Percentiles rank a stretch among this genome's conserved stretches.
phyloP scores from a whole-genome alignment of 2,329 filamentous ascomycete genomes.

The Fusarium sp. region DNA sequence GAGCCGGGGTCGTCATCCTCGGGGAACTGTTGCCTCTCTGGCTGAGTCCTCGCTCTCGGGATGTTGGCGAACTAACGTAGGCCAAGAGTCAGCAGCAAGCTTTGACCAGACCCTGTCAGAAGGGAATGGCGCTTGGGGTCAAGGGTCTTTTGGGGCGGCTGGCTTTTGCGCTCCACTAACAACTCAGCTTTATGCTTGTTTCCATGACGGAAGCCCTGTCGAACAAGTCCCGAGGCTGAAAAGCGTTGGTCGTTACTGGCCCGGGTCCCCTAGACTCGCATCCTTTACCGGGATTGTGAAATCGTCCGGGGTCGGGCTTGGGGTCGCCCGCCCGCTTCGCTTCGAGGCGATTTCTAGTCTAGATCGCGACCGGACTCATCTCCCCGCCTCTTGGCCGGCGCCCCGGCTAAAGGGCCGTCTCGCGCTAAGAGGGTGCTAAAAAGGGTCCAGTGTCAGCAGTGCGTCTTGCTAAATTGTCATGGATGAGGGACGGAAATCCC shows the following conservation, averaged over 20 bases:
- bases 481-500: background rate
- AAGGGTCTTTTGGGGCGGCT: background rate
- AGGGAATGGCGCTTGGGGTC: background rate
- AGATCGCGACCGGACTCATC: background rate
- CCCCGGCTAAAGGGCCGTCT: background rate
- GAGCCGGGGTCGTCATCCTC: background rate
- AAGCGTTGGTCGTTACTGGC: background rate
- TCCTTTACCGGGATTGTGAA: background rate
- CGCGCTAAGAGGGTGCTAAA: background rate
- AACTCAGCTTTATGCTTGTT: background rate
- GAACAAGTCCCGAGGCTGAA: background rate
- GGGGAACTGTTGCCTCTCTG: background rate
- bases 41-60: background rate
- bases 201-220: background rate
- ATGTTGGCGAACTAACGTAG: background rate
- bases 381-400: background rate
- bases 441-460: background rate
- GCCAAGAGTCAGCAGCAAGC: background rate
- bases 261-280: background rate
- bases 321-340: background rate
- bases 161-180: background rate
- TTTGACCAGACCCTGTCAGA: background rate
- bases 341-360: background rate
- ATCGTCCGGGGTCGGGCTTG: background rate
- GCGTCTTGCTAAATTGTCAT: background rate